Conservation (phyloP, 225 moss, liverwort and hornwort species). For the Ulota crispa region DNA sequence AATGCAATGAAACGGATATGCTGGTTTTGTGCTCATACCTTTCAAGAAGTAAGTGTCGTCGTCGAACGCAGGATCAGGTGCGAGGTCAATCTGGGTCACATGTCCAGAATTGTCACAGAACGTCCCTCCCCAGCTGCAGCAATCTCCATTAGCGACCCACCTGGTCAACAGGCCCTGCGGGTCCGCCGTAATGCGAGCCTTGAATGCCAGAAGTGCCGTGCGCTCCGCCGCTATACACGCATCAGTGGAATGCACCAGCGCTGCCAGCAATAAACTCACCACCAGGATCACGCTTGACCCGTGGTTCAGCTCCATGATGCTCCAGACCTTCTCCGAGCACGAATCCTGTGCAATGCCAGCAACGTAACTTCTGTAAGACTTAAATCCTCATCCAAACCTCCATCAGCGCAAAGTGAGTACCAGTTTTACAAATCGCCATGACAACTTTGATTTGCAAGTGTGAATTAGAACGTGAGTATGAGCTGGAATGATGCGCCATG, state of each 20-base stretch:
- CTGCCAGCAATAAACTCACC: neutral
- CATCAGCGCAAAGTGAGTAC: neutral
- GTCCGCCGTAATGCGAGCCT: constrained; percentile 26
- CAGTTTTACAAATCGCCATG: too few relatives aligned
- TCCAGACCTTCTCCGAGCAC: neutral
- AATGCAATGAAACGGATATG: neutral
- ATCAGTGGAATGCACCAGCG: neutral
- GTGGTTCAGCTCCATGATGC: constrained; percentile 13
- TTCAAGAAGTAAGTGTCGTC: constrained; percentile 22
- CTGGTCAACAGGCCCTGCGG: constrained; percentile 16
- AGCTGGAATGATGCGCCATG: neutral
- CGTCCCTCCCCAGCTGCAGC: constrained; percentile 36
- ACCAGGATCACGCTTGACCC: constrained; percentile 4
- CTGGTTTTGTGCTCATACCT: neutral
- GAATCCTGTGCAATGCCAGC: neutral
- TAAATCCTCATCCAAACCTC: neutral
- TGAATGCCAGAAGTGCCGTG: constrained; percentile 32
- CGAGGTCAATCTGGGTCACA: constrained; percentile 19
- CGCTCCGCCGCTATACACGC: constrained; percentile 34
- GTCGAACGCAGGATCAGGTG: constrained; percentile 40
- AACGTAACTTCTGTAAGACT: neutral
- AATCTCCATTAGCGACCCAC: constrained; percentile 37
- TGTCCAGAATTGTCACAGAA: constrained; percentile 28
- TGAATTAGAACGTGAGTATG: neutral
- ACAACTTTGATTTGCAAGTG: neutral